These are phyloP conservation scores for Cryphonectria nitschkei DNA, from an alignment of 2,329 filamentous ascomycete species.

Conservation along the genomic window DNA sequence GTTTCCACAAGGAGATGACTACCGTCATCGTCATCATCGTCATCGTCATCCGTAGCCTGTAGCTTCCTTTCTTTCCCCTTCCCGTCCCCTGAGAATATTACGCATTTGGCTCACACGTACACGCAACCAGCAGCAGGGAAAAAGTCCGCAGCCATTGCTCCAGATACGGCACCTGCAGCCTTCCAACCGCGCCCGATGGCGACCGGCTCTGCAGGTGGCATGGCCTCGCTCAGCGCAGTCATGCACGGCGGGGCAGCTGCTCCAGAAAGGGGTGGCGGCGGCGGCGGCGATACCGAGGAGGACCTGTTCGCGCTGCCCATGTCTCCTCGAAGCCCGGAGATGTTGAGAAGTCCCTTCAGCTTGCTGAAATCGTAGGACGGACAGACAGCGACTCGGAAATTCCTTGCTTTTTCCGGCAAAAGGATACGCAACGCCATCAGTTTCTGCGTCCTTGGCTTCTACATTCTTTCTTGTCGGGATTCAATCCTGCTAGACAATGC, in stretches of 20 bases:
- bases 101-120: constrained; percentile 38
- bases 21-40: background rate
- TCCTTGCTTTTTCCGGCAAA: constrained; percentile 1
- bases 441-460: constrained; percentile 11
- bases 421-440: background rate
- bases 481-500: constrained; percentile 15
- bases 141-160: constrained; percentile 31
- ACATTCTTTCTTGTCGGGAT: constrained; percentile 7
- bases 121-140: constrained; percentile 15
- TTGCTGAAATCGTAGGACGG: constrained; percentile 40
- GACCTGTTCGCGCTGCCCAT: constrained; percentile 87
- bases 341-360: constrained; percentile 81
- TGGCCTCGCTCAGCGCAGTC: constrained; percentile 46
- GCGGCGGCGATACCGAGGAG: constrained; percentile 68
- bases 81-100: background rate
- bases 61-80: background rate
- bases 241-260: constrained; percentile 41
- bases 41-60: background rate
- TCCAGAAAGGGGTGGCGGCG: constrained; percentile 47
- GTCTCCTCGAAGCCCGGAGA: constrained; percentile 84
- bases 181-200: constrained; percentile 50
- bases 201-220: constrained; percentile 32
- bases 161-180: constrained; percentile 54
- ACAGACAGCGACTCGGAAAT: background rate
- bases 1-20: constrained; percentile 26